These are phyloP conservation scores for Globisporangium barbulae DNA, from an alignment of 352 stramenopile species.

Conservation along the genomic window DNA sequence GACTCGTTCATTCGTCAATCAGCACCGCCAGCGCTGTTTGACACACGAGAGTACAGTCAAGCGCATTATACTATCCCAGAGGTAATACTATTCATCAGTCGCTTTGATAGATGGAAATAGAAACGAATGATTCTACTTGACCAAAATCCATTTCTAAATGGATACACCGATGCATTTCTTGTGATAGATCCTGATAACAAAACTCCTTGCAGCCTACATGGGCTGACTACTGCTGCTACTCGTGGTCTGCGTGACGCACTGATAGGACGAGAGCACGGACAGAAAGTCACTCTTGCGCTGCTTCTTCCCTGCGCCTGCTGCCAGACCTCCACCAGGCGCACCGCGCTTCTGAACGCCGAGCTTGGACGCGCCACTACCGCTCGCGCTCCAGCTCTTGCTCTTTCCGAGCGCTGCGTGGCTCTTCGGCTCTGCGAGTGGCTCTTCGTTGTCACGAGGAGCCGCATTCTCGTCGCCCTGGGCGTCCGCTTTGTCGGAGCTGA, in stretches of 20 bases:
- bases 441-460: conserved; percentile 25
- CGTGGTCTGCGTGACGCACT: conserved; percentile 43
- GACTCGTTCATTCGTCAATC: conserved; percentile 1
- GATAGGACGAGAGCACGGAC: conserved; percentile 66
- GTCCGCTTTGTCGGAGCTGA: conserved; percentile 41
- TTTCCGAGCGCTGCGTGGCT: conserved; percentile 31
- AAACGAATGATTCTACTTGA: background rate
- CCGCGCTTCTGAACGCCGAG: conserved; percentile 13
- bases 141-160: conserved; percentile 10
- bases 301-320: conserved; percentile 26
- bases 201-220: conserved; percentile 18
- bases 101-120: conserved; percentile 6
- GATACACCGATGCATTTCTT: conserved; percentile 1
- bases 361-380: conserved; percentile 1
- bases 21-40: background rate
- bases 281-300: conserved; percentile 52
- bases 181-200: background rate
- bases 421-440: conserved; percentile 7
- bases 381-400: conserved; percentile 48
- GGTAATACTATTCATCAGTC: background rate
- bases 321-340: background rate
- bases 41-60: background rate
- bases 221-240: conserved; percentile 32
- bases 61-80: background rate
- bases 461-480: conserved; percentile 33